phyloP scores from a whole-genome alignment of 768 basidiomycete genomes.

The Phylloporus rhodoxanthus region DNA sequence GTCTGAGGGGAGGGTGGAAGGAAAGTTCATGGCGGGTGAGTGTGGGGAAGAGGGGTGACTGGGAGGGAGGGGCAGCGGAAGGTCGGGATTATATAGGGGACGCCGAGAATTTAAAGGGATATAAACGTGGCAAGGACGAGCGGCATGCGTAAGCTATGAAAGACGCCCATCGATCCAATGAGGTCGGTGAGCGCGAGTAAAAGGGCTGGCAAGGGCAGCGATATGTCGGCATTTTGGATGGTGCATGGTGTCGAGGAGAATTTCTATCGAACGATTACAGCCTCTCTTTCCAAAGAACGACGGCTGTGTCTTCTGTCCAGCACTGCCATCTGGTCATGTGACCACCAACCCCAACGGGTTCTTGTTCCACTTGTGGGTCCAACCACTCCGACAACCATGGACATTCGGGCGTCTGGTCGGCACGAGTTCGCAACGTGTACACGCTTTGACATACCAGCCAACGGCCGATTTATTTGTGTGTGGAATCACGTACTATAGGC shows the following conservation, averaged over 20 bases:
- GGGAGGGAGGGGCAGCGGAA: background rate
- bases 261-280: background rate
- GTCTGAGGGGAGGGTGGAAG: background rate
- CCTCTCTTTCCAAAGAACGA: background rate
- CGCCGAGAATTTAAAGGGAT: conserved; percentile 2
- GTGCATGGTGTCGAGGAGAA: background rate
- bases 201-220: background rate
- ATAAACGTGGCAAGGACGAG: conserved; percentile 5
- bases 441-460: conserved; percentile 6
- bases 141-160: background rate
- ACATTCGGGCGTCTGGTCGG: conserved; percentile 8
- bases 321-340: conserved; percentile 19
- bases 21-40: conserved; percentile 10
- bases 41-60: conserved; percentile 8
- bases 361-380: background rate
- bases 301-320: conserved; percentile 15
- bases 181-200: background rate
- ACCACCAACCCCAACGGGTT: background rate
- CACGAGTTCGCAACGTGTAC: conserved; percentile 23
- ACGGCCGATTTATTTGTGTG: background rate
- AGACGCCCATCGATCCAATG: conserved; percentile 7
- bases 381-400: conserved; percentile 17
- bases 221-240: background rate
- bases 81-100: conserved; percentile 19
- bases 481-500: conserved; percentile 15